phyloP scores from a whole-genome alignment of 345 rosid species.

The Schrenkiella parvula region DNA sequence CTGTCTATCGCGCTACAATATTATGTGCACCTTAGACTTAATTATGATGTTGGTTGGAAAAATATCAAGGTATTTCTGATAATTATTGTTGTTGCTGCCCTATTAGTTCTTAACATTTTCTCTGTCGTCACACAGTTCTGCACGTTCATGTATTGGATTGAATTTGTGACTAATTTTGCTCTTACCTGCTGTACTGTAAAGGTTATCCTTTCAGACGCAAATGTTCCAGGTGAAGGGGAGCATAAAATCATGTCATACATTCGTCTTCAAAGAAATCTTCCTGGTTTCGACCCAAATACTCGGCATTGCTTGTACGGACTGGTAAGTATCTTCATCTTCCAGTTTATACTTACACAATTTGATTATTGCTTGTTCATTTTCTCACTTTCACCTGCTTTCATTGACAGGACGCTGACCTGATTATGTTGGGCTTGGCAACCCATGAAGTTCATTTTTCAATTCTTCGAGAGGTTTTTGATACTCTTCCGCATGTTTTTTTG shows the following conservation, averaged over 20 bases:
- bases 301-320: constrained; percentile 84
- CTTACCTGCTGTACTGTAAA: constrained; percentile 33
- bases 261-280: constrained; percentile 82
- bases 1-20: constrained; percentile 73
- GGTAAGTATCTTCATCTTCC: constrained; percentile 49
- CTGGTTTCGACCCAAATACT: constrained; percentile 79
- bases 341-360: background rate
- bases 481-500: background rate
- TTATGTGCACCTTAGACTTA: constrained; percentile 69
- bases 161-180: constrained; percentile 19
- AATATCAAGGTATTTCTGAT: constrained; percentile 54
- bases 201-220: constrained; percentile 93
- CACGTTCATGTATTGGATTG: background rate
- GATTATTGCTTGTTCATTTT: background rate
- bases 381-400: constrained; percentile 10
- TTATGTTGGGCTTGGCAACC: constrained; percentile 95
- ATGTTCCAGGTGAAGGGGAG: constrained; percentile 96
- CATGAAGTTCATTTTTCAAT: constrained; percentile 96
- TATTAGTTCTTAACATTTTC: background rate
- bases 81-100: background rate
- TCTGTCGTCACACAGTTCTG: background rate
- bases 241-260: constrained; percentile 86
- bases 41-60: constrained; percentile 86
- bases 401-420: constrained; percentile 91
- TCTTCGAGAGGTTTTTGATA: constrained; percentile 77